Percentiles rank a stretch among this genome's conserved stretches.
Conservation (phyloP, 176 grass and related monocot species). For the Cymbopogon citratus region DNA sequence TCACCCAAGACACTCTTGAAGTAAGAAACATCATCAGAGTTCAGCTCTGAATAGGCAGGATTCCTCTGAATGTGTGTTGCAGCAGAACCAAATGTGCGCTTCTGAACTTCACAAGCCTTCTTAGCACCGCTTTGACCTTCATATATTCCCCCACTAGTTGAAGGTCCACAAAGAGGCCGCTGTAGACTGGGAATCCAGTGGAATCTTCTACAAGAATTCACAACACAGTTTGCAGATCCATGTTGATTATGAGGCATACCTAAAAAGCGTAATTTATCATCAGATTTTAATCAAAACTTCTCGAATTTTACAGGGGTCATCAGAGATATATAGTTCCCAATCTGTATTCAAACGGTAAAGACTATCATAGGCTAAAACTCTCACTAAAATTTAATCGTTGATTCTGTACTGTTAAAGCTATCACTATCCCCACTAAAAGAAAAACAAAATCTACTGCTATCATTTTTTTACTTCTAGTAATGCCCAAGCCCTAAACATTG, state of each 20-base stretch:
- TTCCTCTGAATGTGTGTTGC: slow-evolving; percentile 54
- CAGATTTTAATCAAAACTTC: slow-evolving; percentile 14
- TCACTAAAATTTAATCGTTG: not conserved
- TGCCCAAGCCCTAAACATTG: not conserved
- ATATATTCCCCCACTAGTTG: not conserved
- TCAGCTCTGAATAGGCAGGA: slow-evolving; percentile 66
- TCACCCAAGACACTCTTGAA: slow-evolving; percentile 83
- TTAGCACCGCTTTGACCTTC: slow-evolving; percentile 2
- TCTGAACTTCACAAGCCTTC: slow-evolving; percentile 33
- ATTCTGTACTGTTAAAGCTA: not conserved
- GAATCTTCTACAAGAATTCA: slow-evolving; percentile 30
- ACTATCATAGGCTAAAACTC: not conserved
- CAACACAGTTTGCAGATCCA: not conserved
- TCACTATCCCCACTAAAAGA: not conserved
- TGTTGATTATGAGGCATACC: not conserved
- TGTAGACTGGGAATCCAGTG: not conserved
- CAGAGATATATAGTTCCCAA: not conserved
- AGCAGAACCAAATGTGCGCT: slow-evolving; percentile 41
- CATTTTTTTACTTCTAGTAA: not conserved
- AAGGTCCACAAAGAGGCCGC: not conserved
- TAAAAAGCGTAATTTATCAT: slow-evolving; percentile 11
- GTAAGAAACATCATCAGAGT: slow-evolving; percentile 62
- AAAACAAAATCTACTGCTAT: not conserved
- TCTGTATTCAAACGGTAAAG: not conserved
- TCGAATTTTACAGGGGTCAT: not conserved